Conservation (phyloP, 441 rosid species). For the Gossypium lobatum region DNA sequence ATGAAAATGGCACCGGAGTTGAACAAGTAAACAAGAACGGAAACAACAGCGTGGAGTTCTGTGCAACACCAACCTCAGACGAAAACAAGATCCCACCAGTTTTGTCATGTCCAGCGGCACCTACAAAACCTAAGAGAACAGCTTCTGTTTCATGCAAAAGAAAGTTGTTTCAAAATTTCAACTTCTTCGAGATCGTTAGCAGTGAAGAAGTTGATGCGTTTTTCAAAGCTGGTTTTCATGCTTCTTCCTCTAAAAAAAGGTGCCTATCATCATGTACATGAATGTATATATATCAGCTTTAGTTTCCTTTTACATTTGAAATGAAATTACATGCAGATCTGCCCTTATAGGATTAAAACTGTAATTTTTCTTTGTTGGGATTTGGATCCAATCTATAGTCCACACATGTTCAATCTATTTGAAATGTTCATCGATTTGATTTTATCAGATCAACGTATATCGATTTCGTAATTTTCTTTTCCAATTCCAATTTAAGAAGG, state of each 20-base stretch:
- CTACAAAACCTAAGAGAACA: slow-evolving; percentile 43
- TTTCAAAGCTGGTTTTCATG: slow-evolving; percentile 37
- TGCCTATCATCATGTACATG: slow-evolving; percentile 33
- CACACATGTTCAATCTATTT: background rate
- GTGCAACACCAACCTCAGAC: slow-evolving; percentile 57
- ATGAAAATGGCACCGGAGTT: background rate
- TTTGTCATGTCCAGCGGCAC: slow-evolving; percentile 60
- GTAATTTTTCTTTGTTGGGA: background rate
- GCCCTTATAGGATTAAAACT: background rate
- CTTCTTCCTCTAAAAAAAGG: slow-evolving; percentile 28
- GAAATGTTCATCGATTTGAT: background rate
- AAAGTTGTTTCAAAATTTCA: slow-evolving; percentile 27
- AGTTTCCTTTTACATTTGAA: no score
- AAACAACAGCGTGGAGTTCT: slow-evolving; percentile 9
- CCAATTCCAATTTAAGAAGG: background rate
- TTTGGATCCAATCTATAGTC: slow-evolving; percentile 3
- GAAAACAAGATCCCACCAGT: slow-evolving; percentile 56
- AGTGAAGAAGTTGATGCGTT: slow-evolving; percentile 54
- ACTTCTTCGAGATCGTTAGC: slow-evolving; percentile 41
- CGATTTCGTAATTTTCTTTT: background rate
- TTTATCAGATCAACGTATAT: background rate
- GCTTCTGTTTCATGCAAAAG: slow-evolving; percentile 35
- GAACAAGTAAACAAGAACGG: background rate
- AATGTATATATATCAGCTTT: background rate
- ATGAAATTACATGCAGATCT: no score